Evolutionary conservation across 2,329 filamentous ascomycete genomes (phyloP).

Genomic region (Beauveria rudraprayagi): DNA sequence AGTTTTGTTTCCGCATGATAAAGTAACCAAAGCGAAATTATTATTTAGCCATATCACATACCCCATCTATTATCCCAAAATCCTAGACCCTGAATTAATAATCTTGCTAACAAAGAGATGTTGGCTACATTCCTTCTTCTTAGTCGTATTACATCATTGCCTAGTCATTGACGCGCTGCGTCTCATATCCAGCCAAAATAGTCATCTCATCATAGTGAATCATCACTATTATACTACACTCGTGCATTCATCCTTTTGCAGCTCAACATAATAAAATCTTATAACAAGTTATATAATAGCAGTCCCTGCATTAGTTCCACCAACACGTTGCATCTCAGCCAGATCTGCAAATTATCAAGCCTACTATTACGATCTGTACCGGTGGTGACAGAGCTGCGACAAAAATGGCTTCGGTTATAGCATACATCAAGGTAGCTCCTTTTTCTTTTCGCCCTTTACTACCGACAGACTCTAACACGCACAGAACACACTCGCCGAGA

Average conservation of each 20-base stretch:
- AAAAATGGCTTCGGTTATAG: neutral
- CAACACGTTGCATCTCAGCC: neutral
- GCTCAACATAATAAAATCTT: too few relatives aligned
- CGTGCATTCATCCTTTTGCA: neutral
- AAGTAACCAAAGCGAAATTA: neutral
- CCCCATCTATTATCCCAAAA: neutral
- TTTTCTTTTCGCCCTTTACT: neutral
- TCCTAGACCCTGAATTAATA: too few relatives aligned
- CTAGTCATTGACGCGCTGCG: neutral
- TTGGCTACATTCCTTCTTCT: neutral
- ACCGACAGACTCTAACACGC: neutral
- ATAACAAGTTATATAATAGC: neutral
- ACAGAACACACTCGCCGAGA: neutral
- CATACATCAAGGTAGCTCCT: neutral
- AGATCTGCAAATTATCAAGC: neutral
- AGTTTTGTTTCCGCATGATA: neutral
- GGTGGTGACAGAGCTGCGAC: neutral
- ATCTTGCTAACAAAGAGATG: neutral
- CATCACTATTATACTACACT: neutral
- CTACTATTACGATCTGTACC: neutral
- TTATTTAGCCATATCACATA: neutral
- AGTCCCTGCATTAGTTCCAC: neutral
- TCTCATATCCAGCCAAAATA: neutral
- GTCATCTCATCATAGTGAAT: neutral
- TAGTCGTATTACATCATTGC: neutral